Percentiles rank a stretch among this genome's conserved stretches.
phyloP scores from a whole-genome alignment of 169 alveolate species.

The Plasmodium billcollinsi region DNA sequence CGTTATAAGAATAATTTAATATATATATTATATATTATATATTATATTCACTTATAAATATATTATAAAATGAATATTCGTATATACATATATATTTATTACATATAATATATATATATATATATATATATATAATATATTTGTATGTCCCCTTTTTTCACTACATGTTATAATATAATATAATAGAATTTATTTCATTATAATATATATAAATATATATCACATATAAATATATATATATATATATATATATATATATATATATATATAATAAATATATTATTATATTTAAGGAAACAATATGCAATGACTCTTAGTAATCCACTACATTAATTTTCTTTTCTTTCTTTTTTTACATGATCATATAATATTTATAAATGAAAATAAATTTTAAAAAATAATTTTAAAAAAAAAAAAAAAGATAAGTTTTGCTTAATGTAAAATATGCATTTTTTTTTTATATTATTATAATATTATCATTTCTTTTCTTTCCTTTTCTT shows the following conservation, averaged over 20 bases:
- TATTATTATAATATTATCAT: neutral
- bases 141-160: slow-evolving; percentile 47
- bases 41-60: too few relatives aligned
- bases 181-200: too few relatives aligned
- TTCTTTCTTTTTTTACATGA: neutral
- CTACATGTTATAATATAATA: slow-evolving; percentile 11
- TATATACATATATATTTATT: too few relatives aligned
- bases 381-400: neutral
- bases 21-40: too few relatives aligned
- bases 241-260: neutral
- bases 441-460: neutral
- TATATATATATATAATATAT: too few relatives aligned
- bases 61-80: too few relatives aligned
- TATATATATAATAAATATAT: neutral
- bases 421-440: too few relatives aligned
- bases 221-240: neutral
- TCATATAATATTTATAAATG: neutral
- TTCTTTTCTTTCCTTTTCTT: neutral
- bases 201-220: neutral
- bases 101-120: too few relatives aligned
- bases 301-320: neutral
- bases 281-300: neutral
- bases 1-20: too few relatives aligned
- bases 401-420: neutral
- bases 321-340: neutral